Conservation (phyloP, 331 rosid genomes). For the Quercus lobata region DNA sequence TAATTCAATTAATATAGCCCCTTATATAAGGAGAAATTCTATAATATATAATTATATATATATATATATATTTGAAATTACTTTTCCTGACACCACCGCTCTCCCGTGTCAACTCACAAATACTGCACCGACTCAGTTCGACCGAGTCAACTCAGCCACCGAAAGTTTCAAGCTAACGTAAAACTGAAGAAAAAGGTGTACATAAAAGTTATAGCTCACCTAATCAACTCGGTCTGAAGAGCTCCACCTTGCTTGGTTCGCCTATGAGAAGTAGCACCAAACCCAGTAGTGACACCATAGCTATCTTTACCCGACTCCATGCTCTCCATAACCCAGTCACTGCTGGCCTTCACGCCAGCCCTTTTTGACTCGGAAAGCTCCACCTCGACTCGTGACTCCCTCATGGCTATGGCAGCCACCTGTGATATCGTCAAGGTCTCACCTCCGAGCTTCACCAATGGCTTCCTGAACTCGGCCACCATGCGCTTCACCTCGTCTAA, state of each 20-base stretch:
- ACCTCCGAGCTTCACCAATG: constrained; percentile 64
- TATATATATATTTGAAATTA: no score
- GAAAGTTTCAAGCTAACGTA: no score
- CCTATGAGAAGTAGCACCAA: constrained; percentile 80
- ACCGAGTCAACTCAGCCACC: no score
- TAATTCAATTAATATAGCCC: no score
- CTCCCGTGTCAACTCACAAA: no score
- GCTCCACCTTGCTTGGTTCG: constrained; percentile 83
- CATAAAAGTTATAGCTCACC: constrained; percentile 27
- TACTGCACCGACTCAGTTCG: no score
- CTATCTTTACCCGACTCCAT: constrained; percentile 72
- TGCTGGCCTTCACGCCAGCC: constrained; percentile 80
- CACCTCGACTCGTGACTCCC: background rate
- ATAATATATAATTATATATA: no score
- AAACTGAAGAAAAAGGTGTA: no score
- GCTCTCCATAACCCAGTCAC: constrained; percentile 88
- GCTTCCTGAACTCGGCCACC: constrained; percentile 72
- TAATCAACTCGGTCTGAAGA: constrained; percentile 69
- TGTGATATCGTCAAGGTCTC: constrained; percentile 66
- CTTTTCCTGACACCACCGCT: no score
- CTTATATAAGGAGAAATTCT: no score
- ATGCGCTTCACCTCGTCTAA: constrained; percentile 81
- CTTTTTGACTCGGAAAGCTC: constrained; percentile 58
- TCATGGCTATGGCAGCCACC: constrained; percentile 63
- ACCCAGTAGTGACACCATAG: constrained; percentile 88